Conservation (phyloP, 371 early-diverging fungal species). For the Caulochytrium protostelioides region DNA sequence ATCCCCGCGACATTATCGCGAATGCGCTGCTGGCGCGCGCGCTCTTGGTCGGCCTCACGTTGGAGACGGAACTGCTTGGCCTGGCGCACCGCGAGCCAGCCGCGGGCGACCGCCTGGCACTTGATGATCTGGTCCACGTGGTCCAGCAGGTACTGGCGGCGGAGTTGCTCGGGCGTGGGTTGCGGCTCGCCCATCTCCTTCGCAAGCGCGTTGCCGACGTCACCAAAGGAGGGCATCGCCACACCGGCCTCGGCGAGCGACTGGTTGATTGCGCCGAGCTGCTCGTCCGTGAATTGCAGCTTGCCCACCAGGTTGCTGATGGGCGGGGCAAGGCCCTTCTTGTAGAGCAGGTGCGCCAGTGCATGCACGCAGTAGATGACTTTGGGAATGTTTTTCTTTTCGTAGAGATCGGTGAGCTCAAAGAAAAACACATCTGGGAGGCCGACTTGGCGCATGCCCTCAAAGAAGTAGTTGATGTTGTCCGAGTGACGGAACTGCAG, state of each 20-base stretch:
- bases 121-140: constrained; percentile 21
- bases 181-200: constrained; percentile 27
- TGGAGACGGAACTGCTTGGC: no score
- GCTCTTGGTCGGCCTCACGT: no score
- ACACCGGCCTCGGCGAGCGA: constrained; percentile 58
- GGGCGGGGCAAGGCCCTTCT: constrained; percentile 60
- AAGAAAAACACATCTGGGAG: constrained; percentile 91
- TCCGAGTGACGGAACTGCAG: constrained; percentile 94
- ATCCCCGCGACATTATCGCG: background rate
- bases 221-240: constrained; percentile 59
- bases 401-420: constrained; percentile 96
- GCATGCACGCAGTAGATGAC: constrained; percentile 99
- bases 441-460: constrained; percentile 52
- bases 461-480: constrained; percentile 91
- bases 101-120: constrained; percentile 21
- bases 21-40: no score
- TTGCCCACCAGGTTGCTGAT: constrained; percentile 82
- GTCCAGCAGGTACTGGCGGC: constrained; percentile 11
- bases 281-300: constrained; percentile 74
- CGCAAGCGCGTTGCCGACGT: constrained; percentile 43
- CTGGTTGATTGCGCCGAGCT: constrained; percentile 57
- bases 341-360: constrained; percentile 75
- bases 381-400: constrained; percentile 97
- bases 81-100: constrained; percentile 13
- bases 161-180: constrained; percentile 14